Base-by-base conservation (phyloP, 2,329 filamentous ascomycete species). In the Diaporthe sp. region DNA sequence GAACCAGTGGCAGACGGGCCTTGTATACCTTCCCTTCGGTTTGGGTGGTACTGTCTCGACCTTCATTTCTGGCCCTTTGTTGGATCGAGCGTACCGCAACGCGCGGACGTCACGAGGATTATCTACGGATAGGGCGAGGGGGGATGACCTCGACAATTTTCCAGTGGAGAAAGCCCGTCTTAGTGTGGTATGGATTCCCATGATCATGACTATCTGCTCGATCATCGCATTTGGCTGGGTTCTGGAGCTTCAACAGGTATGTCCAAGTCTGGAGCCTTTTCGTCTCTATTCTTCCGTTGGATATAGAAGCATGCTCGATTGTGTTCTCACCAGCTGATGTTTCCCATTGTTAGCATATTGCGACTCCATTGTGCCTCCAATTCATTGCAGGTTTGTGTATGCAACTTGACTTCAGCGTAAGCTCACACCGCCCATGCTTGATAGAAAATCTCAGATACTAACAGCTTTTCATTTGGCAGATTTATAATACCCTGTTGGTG, bases 1-100 rank as follows among this genome's bases (percentile, higher is more conserved):
- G 5, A 77, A 76, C 42, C 68, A 80, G 61, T 76, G 73, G 73
- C 76, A 80, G 53, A 77, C 77, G 13, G 78, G 78, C 25, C 73
- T 80, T 12, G 77, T 78, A 22, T 79, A 80, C 63, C 75, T 80
- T 4, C 78, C 78, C 10, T 80, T 78, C 56, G 77, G 76, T 25
- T 25, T 79, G 17, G 77, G 78, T 39, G 73, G 74, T 9, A 77
- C 76, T 8, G 59, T 76, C 25, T 77, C 78, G 22, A 77, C 78
- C n/a, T 78, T 77, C 72, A 76, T 78, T 19, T 55, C 51, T 27
- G 51, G 51, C 9, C 15, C 25, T 17, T 55, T 55, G 27, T 4
- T 55, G 25, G 27, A 55, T 55, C 25, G 27, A 19, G 25, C 27
- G 13, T 55, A 55, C 27, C 27, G 25, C 5, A 30, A 55, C 27